Conservation (phyloP, 805 yeast species). For the Lipomyces yamanashiensis region DNA sequence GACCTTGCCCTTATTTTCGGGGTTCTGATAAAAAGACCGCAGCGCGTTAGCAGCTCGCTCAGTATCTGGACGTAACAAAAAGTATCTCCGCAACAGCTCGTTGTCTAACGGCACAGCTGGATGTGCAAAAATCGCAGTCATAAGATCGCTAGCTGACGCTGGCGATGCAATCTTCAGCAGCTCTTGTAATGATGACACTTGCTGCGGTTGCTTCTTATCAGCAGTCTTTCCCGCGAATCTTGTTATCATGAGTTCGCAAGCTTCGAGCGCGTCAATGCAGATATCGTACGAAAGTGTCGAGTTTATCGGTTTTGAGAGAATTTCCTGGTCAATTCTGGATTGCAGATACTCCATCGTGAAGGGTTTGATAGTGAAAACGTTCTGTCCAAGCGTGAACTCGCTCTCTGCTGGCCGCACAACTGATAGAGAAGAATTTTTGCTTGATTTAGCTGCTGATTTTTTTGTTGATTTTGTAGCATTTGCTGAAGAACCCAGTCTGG, state of each 20-base stretch:
- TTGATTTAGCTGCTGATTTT: not conserved
- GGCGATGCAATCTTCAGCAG: conserved; percentile 6
- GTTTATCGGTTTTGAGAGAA: conserved; percentile 8
- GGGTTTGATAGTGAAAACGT: conserved; percentile 13
- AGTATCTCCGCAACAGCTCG: conserved; percentile 26
- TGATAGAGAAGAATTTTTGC: not conserved
- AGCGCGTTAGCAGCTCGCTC: conserved; percentile 32
- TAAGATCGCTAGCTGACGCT: conserved; percentile 14
- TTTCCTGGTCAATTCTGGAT: conserved; percentile 7
- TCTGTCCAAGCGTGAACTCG: conserved; percentile 4
- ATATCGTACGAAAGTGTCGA: conserved; percentile 3
- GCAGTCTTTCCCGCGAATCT: not conserved
- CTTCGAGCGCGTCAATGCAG: conserved; percentile 21
- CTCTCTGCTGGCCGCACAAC: conserved; percentile 8
- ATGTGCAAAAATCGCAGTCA: conserved; percentile 29
- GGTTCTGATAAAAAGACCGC: conserved; percentile 26
- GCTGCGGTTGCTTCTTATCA: not conserved
- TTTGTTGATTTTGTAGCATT: too few relatives aligned
- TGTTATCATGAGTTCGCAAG: conserved; percentile 21
- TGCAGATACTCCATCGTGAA: conserved; percentile 19
- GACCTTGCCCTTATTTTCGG: conserved; percentile 10
- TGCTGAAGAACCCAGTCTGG: too few relatives aligned
- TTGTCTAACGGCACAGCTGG: conserved; percentile 28
- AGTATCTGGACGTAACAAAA: conserved; percentile 35
- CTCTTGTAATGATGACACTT: conserved; percentile 4